These are phyloP conservation scores for Wickerhamomyces chambardii DNA, from an alignment of 805 yeast species.

Conservation along the genomic window DNA sequence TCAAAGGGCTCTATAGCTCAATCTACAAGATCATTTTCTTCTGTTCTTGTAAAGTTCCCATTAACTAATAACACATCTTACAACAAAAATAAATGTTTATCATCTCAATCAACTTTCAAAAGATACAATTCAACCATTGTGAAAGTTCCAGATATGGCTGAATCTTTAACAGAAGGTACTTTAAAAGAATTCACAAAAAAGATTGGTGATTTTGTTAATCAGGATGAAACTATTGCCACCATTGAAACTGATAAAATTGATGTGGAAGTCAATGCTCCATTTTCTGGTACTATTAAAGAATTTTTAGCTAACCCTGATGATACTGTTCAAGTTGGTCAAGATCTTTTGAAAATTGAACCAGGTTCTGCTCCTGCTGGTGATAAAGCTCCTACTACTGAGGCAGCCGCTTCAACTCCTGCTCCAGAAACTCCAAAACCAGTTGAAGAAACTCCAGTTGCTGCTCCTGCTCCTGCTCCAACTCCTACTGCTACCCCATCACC, in stretches of 20 bases:
- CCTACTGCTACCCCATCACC: constrained; percentile 15
- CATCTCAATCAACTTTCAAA: background rate
- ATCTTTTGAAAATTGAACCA: constrained; percentile 77
- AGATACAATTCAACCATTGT: constrained; percentile 40
- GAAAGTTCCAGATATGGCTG: constrained; percentile 98
- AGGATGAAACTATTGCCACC: constrained; percentile 89
- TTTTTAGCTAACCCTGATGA: constrained; percentile 78
- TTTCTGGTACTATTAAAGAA: constrained; percentile 83
- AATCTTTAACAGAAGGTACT: constrained; percentile 96
- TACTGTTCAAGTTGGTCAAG: constrained; percentile 95
- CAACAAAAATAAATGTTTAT: no score
- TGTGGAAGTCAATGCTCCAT: constrained; percentile 93
- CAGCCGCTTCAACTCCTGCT: constrained; percentile 22
- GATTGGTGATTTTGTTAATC: constrained; percentile 82
- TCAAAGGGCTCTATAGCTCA: background rate
- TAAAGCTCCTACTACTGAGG: constrained; percentile 27
- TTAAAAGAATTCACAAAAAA: constrained; percentile 58
- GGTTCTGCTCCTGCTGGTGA: constrained; percentile 58
- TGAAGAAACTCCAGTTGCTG: constrained; percentile 20
- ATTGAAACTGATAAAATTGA: constrained; percentile 98
- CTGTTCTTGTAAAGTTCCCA: constrained; percentile 1
- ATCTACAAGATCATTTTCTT: constrained; percentile 1
- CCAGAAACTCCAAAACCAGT: constrained; percentile 18
- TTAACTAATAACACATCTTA: background rate
- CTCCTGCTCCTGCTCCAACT: constrained; percentile 19